phyloP scores from a whole-genome alignment of 2,329 filamentous ascomycete species.

The Exophiala mesophila region DNA sequence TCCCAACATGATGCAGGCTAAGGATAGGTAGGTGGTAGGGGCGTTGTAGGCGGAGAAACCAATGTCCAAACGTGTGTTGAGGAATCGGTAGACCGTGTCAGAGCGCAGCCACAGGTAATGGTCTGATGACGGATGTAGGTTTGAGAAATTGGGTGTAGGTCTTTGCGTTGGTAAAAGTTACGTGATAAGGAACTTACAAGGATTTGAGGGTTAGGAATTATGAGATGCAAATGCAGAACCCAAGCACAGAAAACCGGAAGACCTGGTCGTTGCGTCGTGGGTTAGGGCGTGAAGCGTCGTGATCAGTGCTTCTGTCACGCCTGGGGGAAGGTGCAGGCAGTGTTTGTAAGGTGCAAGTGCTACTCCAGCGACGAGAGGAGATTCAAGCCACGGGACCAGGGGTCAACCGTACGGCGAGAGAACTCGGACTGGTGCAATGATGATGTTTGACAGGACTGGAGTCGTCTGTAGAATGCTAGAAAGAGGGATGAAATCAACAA shows the following conservation, averaged over 20 bases:
- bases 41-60: slow-evolving; percentile 15
- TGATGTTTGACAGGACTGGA: background rate
- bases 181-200: slow-evolving; percentile 15
- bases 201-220: slow-evolving; percentile 11
- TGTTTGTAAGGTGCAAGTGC: slow-evolving; percentile 2
- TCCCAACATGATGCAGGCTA: slow-evolving; percentile 20
- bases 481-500: background rate
- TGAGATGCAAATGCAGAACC: background rate
- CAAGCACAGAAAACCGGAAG: slow-evolving; percentile 1
- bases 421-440: background rate
- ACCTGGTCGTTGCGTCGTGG: slow-evolving; percentile 1
- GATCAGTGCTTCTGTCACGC: background rate
- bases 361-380: slow-evolving; percentile 3
- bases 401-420: slow-evolving; percentile 25
- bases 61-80: slow-evolving; percentile 5
- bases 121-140: background rate
- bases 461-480: no score
- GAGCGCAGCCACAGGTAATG: slow-evolving; percentile 14
- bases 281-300: slow-evolving; percentile 2
- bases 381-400: slow-evolving; percentile 24
- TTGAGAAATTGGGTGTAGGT: slow-evolving; percentile 6
- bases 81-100: slow-evolving; percentile 4
- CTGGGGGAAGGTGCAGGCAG: background rate
- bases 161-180: slow-evolving; percentile 4
- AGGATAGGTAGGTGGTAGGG: slow-evolving; percentile 18